These are phyloP conservation scores for Glebionis coronaria DNA, from an alignment of 129 eudicot species.

Conservation along the genomic window DNA sequence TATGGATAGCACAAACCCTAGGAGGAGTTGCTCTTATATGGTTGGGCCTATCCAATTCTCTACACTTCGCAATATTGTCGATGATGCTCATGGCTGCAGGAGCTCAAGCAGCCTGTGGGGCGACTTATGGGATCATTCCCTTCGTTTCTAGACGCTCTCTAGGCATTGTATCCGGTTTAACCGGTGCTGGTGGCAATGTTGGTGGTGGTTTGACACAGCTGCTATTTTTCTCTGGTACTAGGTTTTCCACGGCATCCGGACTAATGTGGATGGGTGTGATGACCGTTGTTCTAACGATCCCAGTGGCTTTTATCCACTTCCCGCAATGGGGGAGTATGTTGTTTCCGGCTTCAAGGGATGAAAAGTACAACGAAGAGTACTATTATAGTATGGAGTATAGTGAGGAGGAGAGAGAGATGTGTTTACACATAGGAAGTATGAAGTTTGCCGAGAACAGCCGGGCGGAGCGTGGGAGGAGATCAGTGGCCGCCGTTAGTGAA, in stretches of 20 bases:
- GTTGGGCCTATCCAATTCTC: constrained; percentile 50
- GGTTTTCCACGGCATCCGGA: too few species aligned
- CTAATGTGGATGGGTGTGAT: constrained; percentile 69
- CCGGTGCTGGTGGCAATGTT: too few species aligned
- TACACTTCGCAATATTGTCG: constrained; percentile 41
- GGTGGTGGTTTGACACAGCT: too few species aligned
- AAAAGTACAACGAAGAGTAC: constrained; percentile 43
- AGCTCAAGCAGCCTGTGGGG: too few species aligned
- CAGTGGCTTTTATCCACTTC: too few species aligned
- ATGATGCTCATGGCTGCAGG: constrained; percentile 81
- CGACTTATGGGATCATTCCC: constrained; percentile 82
- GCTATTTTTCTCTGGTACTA: too few species aligned
- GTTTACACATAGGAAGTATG: too few species aligned
- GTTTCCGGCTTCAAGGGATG: constrained; percentile 37
- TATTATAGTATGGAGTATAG: constrained; percentile 52
- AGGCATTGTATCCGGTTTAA: constrained; percentile 55
- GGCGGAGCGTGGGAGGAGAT: too few species aligned
- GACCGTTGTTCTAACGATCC: constrained; percentile 52
- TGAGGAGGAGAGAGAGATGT: constrained; percentile 44
- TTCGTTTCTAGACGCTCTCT: constrained; percentile 68
- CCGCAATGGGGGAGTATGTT: too few species aligned
- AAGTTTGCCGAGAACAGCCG: too few species aligned
- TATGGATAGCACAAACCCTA: constrained; percentile 52
- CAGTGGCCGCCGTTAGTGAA: too few species aligned
- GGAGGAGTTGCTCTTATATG: constrained; percentile 52